Evolutionary conservation across 2,329 filamentous ascomycete genomes (phyloP).

Genomic region (Shiraia sp.): DNA sequence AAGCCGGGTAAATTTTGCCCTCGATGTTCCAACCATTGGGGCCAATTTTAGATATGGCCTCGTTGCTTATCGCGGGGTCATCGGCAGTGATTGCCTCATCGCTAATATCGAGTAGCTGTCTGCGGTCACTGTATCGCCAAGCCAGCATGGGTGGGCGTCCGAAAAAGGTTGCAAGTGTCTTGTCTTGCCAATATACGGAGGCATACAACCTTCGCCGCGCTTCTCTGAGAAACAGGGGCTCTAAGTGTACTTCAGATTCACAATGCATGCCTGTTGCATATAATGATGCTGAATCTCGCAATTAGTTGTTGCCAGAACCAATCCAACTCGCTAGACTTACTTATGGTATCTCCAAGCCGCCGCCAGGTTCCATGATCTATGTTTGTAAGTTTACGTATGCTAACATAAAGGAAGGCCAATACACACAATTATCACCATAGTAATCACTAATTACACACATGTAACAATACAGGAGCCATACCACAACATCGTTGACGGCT

Average conservation of each 20-base stretch:
- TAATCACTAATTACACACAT: constrained; percentile 37
- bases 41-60: constrained; percentile 32
- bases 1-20: constrained; percentile 28
- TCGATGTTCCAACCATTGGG: constrained; percentile 38
- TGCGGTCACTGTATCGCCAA: constrained; percentile 37
- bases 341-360: constrained; percentile 30
- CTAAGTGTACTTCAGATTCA: constrained; percentile 27
- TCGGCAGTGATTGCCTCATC: constrained; percentile 30
- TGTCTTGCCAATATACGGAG: constrained; percentile 37
- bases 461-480: constrained; percentile 37
- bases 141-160: constrained; percentile 43
- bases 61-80: constrained; percentile 27
- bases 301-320: neutral
- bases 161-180: constrained; percentile 40
- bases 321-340: neutral
- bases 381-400: constrained; percentile 5
- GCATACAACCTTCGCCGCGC: constrained; percentile 34
- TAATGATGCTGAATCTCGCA: constrained; percentile 6
- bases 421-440: constrained; percentile 42
- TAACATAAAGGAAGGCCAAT: too few relatives aligned
- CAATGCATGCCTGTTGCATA: constrained; percentile 42
- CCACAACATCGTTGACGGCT: constrained; percentile 43
- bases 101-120: constrained; percentile 36
- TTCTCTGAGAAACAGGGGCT: constrained; percentile 39
- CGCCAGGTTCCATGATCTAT: constrained; percentile 42